Percentiles rank a stretch among this genome's conserved stretches.
These are phyloP conservation scores for Pseudogymnoascus sp. DNA, from an alignment of 2,329 filamentous ascomycete species.

Conservation along the genomic window DNA sequence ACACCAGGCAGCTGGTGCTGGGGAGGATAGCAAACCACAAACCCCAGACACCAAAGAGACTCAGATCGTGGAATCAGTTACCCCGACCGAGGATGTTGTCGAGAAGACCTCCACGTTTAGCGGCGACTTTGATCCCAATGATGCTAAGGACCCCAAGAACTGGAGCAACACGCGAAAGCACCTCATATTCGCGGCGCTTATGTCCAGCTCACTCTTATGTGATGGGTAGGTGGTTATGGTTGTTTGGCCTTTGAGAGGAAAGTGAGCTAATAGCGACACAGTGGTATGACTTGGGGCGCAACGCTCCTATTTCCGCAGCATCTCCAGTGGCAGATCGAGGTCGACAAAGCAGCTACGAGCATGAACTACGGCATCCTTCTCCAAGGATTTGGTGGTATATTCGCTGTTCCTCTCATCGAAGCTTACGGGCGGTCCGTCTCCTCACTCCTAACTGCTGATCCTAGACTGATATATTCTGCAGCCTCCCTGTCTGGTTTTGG, in stretches of 20 bases:
- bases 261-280: conserved; percentile 9
- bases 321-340: conserved; percentile 28
- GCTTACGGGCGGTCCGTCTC: conserved; percentile 32
- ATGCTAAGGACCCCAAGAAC: not conserved
- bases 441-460: not conserved
- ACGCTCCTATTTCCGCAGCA: conserved; percentile 32
- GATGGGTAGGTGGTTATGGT: not conserved
- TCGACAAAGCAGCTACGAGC: conserved; percentile 29
- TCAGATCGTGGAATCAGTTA: not conserved
- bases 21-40: not conserved
- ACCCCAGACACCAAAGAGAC: not conserved
- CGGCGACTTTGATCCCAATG: not conserved
- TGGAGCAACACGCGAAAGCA: not conserved
- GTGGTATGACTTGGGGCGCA: conserved; percentile 34
- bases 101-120: not conserved
- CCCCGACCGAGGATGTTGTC: not conserved
- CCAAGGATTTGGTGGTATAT: conserved; percentile 31
- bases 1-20: not conserved
- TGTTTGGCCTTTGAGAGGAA: not conserved
- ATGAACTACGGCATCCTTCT: conserved; percentile 33
- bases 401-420: conserved; percentile 32
- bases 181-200: not conserved
- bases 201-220: not conserved
- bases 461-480: conserved; percentile 17
- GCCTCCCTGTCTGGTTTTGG: conserved; percentile 36